These are phyloP conservation scores for Eucalyptus rudis DNA, from an alignment of 345 rosid species.

Conservation along the genomic window DNA sequence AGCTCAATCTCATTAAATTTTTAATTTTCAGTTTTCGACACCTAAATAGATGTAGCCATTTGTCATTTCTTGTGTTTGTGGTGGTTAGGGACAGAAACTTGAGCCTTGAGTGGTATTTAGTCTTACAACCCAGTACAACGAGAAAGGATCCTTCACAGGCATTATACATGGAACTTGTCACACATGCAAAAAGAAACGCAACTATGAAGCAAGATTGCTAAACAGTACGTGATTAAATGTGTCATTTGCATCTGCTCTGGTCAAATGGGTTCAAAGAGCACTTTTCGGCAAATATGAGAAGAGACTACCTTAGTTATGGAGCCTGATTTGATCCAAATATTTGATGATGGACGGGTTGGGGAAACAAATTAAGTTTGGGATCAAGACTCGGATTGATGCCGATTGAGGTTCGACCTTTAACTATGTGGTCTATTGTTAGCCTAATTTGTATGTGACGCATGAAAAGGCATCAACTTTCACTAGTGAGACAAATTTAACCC, in stretches of 20 bases:
- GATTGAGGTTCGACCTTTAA: neutral
- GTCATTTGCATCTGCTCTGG: neutral
- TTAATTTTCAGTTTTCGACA: neutral
- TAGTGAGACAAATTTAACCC: neutral
- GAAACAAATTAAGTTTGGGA: neutral
- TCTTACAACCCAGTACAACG: neutral
- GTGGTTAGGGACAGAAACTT: neutral
- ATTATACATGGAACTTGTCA: neutral
- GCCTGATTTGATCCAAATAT: neutral
- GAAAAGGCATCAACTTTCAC: neutral
- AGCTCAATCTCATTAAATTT: neutral
- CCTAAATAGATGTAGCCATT: neutral
- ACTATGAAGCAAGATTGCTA: neutral
- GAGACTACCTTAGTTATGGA: neutral
- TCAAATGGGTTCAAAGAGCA: neutral
- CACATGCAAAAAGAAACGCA: neutral
- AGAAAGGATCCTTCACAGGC: neutral
- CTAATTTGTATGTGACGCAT: neutral
- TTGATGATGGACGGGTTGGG: neutral
- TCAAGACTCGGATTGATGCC: fast-evolving
- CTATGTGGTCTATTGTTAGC: fast-evolving
- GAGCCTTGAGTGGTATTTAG: neutral
- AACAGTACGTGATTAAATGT: neutral
- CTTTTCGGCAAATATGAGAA: neutral
- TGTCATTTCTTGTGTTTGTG: neutral